Conservation (phyloP, 2,329 filamentous ascomycete species). For the Diaporthe citriasiana region DNA sequence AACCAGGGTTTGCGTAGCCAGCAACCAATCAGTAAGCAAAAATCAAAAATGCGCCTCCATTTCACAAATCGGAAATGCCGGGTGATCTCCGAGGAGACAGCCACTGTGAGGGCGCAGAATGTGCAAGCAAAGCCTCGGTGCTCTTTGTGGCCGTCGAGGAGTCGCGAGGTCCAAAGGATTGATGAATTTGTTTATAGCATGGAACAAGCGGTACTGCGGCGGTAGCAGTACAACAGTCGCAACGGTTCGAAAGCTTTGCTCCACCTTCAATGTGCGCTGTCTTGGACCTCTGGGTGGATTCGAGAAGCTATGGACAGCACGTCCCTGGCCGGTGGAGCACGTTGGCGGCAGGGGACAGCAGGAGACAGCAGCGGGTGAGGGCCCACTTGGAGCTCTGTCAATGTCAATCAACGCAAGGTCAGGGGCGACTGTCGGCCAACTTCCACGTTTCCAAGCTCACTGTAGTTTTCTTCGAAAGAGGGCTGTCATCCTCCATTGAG, state of each 20-base stretch:
- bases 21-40: conserved; percentile 7
- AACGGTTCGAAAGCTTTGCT: conserved; percentile 1
- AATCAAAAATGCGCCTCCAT: conserved; percentile 7
- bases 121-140: conserved; percentile 3
- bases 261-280: conserved; percentile 32
- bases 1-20: conserved; percentile 13
- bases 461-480: conserved; percentile 24
- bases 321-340: conserved; percentile 33
- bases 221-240: not conserved
- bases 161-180: not conserved
- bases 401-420: conserved; percentile 20
- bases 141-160: not conserved
- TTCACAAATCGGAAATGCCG: conserved; percentile 36
- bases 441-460: conserved; percentile 31
- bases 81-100: conserved; percentile 20
- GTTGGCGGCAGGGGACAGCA: conserved; percentile 37
- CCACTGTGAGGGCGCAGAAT: conserved; percentile 11
- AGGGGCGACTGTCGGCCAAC: conserved; percentile 38
- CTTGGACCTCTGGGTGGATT: conserved; percentile 22
- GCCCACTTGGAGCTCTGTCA: conserved; percentile 30
- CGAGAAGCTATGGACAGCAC: conserved; percentile 38
- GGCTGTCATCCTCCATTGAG: conserved; percentile 4
- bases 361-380: conserved; percentile 16
- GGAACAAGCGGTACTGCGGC: not conserved
- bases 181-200: not conserved